Base-by-base conservation (phyloP, 345 rosid genomes). In the Balakata baccata region DNA sequence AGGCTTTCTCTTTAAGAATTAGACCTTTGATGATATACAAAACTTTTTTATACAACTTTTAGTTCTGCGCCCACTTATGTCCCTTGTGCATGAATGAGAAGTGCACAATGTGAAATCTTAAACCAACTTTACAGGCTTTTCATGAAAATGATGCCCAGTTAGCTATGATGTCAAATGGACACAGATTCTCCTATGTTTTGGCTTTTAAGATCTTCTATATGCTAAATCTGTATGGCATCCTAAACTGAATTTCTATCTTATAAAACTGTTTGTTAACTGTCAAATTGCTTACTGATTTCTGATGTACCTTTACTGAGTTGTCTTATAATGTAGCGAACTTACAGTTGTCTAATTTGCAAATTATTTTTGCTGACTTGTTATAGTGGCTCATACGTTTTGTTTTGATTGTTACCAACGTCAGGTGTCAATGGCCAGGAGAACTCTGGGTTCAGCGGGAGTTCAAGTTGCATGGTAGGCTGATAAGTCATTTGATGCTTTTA, bases 361-460 rank as follows among this genome's bases (percentile, higher is more conserved):
- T 29, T 73, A 22, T 39, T 43, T 11, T 45, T 62, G 0, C 46
- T 38, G 47, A 9, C 45, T 10, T 63, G 51, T 38, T 8, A 43
- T 29, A 39, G 22, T 49, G 1, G n/a, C 20, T 61, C 43, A 50
- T n/a, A 61, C 6, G 3, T 16, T 61, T 22, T 49, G 46, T 76
- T 46, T 34, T 54, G 60, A 20, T 11, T n/a, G 7, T 75, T 70
- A 58, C 11, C 77, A 60, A 23, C 77, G 83, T 65, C 80, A 94
- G 97, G 98, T 94, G 34, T 94, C 98, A 43, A 92, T 94, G 98
- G 98, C 98, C 64, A 82, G 58, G 86, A 85, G 92, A 80, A 94
- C 98, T 75, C 86, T 94, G 64, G 97, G 98, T 29, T 74, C 80
- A 45, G 81, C 84, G 70, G 97, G 97, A 78, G 97, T 94, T 78